Evolutionary conservation across 805 yeast species (phyloP), one percentile per base, ranked within the genome.

Genomic region (Yarrowia porcina): DNA sequence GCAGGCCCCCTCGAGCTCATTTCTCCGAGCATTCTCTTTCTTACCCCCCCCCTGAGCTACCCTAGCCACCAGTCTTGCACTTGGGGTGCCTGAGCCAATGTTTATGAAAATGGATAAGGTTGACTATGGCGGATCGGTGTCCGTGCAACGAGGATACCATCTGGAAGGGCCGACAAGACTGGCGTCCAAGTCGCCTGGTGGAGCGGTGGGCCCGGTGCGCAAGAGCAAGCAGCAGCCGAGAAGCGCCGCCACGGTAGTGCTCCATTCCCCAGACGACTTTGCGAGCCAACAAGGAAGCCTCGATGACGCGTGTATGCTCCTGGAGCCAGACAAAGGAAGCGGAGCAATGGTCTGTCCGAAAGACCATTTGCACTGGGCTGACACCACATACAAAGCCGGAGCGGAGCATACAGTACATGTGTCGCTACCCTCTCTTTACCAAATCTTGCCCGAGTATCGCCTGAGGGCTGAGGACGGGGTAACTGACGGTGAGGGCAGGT

Each of bases 381-480:
- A 49, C 56, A 33, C 39, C 30, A 49, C 39, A 33, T 13, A 49
- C 56, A 49, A 49, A 49, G 56, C 56, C 56, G 56, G 56, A 49
- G 56, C 56, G 56, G 56, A 49, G 56, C 56, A 49, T 49, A 33
- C 39, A 32, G 56, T 49, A 32, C 56, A 49, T 32, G 56, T 49
- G 56, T 49, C 56, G 56, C 56, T 49, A 49, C 56, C 56, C 39
- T 49, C 56, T 18, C 56, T 49, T 32, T 49, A 49, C 39, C 56
- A 49, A 49, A 49, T 49, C 39, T 49, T 49, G 56, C 56, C 56
- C 56, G 56, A 49, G 56, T 49, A 49, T 49, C 56, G 56, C 56
- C 56, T 49, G 39, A 49, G 56, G 56, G 56, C 56, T 49, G 56
- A 49, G 56, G 30, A 49, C 56, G 56, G 56, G 56, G 56, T 49